Evolutionary conservation across 2,329 filamentous ascomycete species (phyloP).

Genomic region (Alternaria viburni): DNA sequence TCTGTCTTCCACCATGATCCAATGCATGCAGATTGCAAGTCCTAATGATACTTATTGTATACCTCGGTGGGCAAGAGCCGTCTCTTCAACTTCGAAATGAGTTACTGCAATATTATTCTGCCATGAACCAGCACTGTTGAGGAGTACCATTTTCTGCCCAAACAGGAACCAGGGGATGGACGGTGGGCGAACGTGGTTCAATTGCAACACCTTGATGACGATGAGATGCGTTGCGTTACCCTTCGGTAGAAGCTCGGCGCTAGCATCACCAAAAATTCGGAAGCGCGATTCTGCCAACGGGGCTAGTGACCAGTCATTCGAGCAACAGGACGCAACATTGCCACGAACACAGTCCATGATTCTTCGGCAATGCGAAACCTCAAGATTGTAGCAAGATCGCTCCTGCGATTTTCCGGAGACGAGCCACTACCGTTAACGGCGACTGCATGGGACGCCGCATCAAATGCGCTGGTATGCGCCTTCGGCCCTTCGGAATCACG

Average conservation of each 20-base stretch:
- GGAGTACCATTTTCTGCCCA: not conserved
- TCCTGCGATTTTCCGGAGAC: constrained; percentile 64
- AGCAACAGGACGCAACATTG: constrained; percentile 7
- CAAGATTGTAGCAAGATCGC: constrained; percentile 73
- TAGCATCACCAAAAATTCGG: constrained; percentile 22
- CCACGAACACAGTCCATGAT: constrained; percentile 11
- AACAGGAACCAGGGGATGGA: not conserved
- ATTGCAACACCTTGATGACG: constrained; percentile 9
- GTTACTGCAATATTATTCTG: not conserved
- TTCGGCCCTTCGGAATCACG: constrained; percentile 78
- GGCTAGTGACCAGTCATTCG: constrained; percentile 1
- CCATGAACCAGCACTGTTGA: not conserved
- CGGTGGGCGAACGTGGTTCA: not conserved
- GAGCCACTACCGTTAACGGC: constrained; percentile 69
- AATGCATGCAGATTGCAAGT: not conserved
- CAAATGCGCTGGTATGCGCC: constrained; percentile 79
- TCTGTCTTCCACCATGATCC: constrained; percentile 22
- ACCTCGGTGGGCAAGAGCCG: not conserved
- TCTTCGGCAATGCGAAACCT: constrained; percentile 78
- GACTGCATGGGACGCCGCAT: constrained; percentile 82
- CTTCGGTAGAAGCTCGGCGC: constrained; percentile 36
- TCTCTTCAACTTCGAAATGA: not conserved
- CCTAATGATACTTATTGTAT: not conserved
- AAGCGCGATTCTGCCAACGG: not conserved
- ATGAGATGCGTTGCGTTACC: constrained; percentile 9